These are phyloP conservation scores for Blastobotrys americana DNA, from an alignment of 805 yeast species.

Conservation along the genomic window DNA sequence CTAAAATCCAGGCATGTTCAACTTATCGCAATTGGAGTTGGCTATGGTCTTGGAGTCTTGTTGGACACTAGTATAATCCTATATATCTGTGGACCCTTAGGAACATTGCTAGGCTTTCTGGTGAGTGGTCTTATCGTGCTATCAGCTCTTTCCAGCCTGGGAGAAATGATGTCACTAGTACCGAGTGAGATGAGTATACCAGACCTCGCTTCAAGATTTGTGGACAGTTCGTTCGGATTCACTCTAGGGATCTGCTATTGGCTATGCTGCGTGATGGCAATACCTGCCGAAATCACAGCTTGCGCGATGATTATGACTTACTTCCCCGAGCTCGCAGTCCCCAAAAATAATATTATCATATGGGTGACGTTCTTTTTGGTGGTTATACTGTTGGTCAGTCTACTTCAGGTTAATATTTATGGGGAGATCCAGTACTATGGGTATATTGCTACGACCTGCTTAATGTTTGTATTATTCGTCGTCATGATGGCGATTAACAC, in stretches of 20 bases:
- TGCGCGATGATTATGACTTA: conserved; percentile 69
- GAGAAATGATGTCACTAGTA: conserved; percentile 74
- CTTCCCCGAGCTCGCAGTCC: conserved; percentile 49
- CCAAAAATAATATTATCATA: conserved; percentile 51
- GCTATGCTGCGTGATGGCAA: conserved; percentile 60
- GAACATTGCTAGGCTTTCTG: conserved; percentile 59
- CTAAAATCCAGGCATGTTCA: conserved; percentile 62
- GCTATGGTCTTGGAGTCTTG: conserved; percentile 69
- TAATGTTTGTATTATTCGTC: conserved; percentile 43
- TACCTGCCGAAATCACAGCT: conserved; percentile 77
- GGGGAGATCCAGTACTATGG: conserved; percentile 68
- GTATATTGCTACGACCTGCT: conserved; percentile 49
- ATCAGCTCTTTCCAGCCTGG: conserved; percentile 64
- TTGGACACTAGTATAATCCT: conserved; percentile 67
- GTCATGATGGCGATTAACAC: conserved; percentile 58
- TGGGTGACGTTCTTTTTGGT: conserved; percentile 57
- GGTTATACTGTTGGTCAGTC: conserved; percentile 42
- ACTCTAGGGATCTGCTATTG: conserved; percentile 69
- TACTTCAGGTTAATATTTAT: conserved; percentile 62
- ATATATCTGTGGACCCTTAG: conserved; percentile 69
- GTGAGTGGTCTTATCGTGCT: conserved; percentile 60
- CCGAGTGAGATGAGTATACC: conserved; percentile 76
- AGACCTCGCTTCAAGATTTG: conserved; percentile 64
- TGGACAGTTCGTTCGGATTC: conserved; percentile 53
- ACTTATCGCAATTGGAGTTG: conserved; percentile 73